These are phyloP conservation scores for Tilletia caries DNA, from an alignment of 1,284 basidiomycete genomes.

Conservation along the genomic window DNA sequence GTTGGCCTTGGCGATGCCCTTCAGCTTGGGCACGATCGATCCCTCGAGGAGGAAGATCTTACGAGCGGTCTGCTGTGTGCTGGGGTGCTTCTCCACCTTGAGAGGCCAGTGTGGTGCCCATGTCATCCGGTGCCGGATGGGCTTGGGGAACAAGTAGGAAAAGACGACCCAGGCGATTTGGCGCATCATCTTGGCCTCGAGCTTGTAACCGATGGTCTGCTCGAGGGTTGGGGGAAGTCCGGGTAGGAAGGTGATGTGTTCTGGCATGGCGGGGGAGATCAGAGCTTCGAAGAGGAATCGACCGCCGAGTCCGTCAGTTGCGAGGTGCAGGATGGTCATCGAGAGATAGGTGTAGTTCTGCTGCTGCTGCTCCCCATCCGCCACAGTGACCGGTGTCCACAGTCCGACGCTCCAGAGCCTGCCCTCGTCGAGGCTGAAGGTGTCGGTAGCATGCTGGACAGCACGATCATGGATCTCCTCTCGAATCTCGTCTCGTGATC, in stretches of 20 bases:
- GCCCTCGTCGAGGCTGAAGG: neutral
- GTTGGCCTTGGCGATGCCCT: neutral
- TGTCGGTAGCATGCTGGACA: neutral
- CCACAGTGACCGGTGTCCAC: neutral
- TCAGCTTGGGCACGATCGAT: neutral
- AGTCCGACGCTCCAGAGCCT: slow-evolving; percentile 1
- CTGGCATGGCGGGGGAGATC: neutral
- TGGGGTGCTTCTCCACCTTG: neutral
- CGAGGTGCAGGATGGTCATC: slow-evolving; percentile 1
- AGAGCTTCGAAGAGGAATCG: slow-evolving; percentile 11
- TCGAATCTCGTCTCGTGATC: neutral
- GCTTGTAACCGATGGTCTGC: neutral
- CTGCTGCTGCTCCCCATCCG: too few relatives aligned
- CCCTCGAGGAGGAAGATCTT: neutral
- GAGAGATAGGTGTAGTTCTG: neutral
- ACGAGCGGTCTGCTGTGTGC: neutral
- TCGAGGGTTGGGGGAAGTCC: slow-evolving; percentile 4
- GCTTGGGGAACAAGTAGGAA: neutral
- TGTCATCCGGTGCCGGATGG: neutral
- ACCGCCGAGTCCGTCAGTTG: neutral
- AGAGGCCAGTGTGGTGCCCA: slow-evolving; percentile 9
- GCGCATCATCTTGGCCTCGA: neutral
- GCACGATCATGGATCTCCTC: neutral
- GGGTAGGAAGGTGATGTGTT: neutral
- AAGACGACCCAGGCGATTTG: neutral